Evolutionary conservation across 306 rosid species (phyloP).

Genomic region (Mucuna pruriens): DNA sequence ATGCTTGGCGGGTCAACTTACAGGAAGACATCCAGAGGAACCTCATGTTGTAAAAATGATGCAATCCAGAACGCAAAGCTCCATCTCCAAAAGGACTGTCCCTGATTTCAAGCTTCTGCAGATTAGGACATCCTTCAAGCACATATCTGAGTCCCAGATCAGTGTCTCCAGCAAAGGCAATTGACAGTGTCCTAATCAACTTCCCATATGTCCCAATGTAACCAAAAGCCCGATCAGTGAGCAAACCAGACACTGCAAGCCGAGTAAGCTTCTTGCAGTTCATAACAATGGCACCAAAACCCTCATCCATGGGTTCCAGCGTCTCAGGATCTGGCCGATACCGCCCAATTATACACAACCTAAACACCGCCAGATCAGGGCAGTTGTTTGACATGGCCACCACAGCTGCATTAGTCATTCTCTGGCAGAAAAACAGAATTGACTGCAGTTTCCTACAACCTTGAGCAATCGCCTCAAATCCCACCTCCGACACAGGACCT

Average conservation of each 20-base stretch:
- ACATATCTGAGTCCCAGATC: slow-evolving; percentile 66
- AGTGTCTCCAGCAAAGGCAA: slow-evolving; percentile 83
- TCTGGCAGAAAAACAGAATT: slow-evolving; percentile 74
- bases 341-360: slow-evolving; percentile 82
- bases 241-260: slow-evolving; percentile 78
- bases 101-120: slow-evolving; percentile 88
- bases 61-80: slow-evolving; percentile 74
- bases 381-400: slow-evolving; percentile 80
- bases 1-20: slow-evolving; percentile 62
- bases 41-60: slow-evolving; percentile 86
- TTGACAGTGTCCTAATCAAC: slow-evolving; percentile 79
- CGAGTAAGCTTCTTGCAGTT: slow-evolving; percentile 92
- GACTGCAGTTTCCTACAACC: slow-evolving; percentile 77
- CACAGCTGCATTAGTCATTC: slow-evolving; percentile 85
- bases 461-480: slow-evolving; percentile 74
- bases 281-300: slow-evolving; percentile 90
- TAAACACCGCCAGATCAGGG: slow-evolving; percentile 77
- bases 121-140: slow-evolving; percentile 77
- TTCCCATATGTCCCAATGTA: slow-evolving; percentile 79
- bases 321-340: slow-evolving; percentile 67
- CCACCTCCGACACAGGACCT: slow-evolving; percentile 83
- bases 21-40: slow-evolving; percentile 95
- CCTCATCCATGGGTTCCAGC: slow-evolving; percentile 82
- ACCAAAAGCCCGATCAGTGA: slow-evolving; percentile 75
- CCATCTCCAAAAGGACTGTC: slow-evolving; percentile 90